Percentiles rank a stretch among this genome's conserved stretches.
These are phyloP conservation scores for Hymenoscyphus infarciens DNA, from an alignment of 2,329 filamentous ascomycete species.

Conservation along the genomic window DNA sequence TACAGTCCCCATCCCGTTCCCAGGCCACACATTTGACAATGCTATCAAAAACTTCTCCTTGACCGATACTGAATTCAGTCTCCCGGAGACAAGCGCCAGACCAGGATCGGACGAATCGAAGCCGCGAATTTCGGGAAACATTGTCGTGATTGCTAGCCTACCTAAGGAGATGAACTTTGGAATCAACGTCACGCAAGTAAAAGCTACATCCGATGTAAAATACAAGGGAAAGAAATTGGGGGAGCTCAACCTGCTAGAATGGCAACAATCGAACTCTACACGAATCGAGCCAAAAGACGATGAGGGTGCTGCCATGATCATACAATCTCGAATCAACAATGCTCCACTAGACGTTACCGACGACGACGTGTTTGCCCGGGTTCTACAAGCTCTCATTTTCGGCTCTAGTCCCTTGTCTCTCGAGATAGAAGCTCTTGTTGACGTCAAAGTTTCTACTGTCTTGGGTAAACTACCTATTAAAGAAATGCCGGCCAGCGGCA, in stretches of 20 bases:
- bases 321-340: conserved; percentile 72
- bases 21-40: conserved; percentile 75
- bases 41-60: conserved; percentile 86
- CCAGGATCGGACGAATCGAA: conserved; percentile 68
- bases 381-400: conserved; percentile 79
- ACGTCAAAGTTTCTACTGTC: conserved; percentile 76
- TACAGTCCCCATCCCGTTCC: conserved; percentile 79
- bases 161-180: conserved; percentile 86
- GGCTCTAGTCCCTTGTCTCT: conserved; percentile 65
- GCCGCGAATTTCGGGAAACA: conserved; percentile 77
- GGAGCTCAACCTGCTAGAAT: conserved; percentile 71
- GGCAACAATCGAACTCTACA: conserved; percentile 83
- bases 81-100: conserved; percentile 78
- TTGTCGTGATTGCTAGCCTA: conserved; percentile 73
- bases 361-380: conserved; percentile 70
- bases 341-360: conserved; percentile 82
- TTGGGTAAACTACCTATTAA: conserved; percentile 78
- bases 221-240: conserved; percentile 78
- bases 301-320: conserved; percentile 61
- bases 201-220: conserved; percentile 74
- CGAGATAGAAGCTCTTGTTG: conserved; percentile 73
- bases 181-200: conserved; percentile 72
- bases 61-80: conserved; percentile 76
- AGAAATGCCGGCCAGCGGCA: conserved; percentile 79
- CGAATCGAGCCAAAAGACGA: conserved; percentile 55